These are phyloP conservation scores for Prunus persica DNA, from an alignment of 306 rosid species.

Conservation along the genomic window Prunus_persica_NCBIv2 NC_034014.1:4861501-4862000, in stretches of 20 bases:
- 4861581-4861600: constrained; percentile 13
- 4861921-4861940: constrained; percentile 84
- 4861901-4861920: constrained; percentile 77
- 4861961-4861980: constrained; percentile 85
- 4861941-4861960: constrained; percentile 74
- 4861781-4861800: constrained; percentile 38
- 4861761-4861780: constrained; percentile 24
- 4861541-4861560: constrained; percentile 24
- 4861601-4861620: constrained; percentile 17
- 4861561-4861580: constrained; percentile 16
- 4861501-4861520: constrained; percentile 53
- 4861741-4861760: constrained; percentile 45
- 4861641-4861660: constrained; percentile 2
- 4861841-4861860: constrained; percentile 55
- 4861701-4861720: constrained; percentile 51
- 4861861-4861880: constrained; percentile 42
- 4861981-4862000: constrained; percentile 68
- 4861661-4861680: constrained; percentile 24
- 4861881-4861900: constrained; percentile 77
- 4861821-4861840: constrained; percentile 38
- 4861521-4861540: constrained; percentile 38
- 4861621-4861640: constrained; percentile 33
- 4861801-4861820: constrained; percentile 18
- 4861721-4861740: constrained; percentile 56
- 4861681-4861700: constrained; percentile 21